Conservation (phyloP, 1,139 yeast species). For the Pichia sp. region DNA sequence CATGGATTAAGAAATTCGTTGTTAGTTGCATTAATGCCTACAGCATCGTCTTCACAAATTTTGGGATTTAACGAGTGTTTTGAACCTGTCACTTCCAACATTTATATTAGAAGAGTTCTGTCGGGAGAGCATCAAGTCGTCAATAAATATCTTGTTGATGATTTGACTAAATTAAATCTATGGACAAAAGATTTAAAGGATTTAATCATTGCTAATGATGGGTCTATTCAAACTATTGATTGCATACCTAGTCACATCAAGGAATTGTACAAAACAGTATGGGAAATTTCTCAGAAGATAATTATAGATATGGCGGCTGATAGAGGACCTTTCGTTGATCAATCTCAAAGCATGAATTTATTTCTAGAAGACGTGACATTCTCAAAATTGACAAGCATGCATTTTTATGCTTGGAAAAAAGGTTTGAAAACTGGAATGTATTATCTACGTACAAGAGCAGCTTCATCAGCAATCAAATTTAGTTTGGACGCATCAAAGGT, state of each 20-base stretch:
- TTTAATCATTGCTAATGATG: constrained; percentile 42
- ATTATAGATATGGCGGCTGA: constrained; percentile 56
- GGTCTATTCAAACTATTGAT: constrained; percentile 46
- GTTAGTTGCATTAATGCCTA: constrained; percentile 58
- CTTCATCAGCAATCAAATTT: constrained; percentile 80
- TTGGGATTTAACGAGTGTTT: constrained; percentile 56
- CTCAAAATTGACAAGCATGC: constrained; percentile 53
- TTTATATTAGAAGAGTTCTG: constrained; percentile 51
- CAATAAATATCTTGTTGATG: constrained; percentile 46
- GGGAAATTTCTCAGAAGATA: constrained; percentile 52
- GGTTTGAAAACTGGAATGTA: constrained; percentile 61
- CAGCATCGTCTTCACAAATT: constrained; percentile 57
- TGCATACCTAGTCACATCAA: constrained; percentile 45
- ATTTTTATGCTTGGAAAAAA: constrained; percentile 55
- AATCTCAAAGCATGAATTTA: constrained; percentile 52
- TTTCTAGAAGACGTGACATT: constrained; percentile 48
- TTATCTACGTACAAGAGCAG: constrained; percentile 55
- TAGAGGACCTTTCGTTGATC: constrained; percentile 52
- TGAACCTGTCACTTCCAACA: constrained; percentile 54
- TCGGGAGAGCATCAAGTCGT: constrained; percentile 59
- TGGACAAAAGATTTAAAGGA: constrained; percentile 50
- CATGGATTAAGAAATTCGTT: constrained; percentile 52
- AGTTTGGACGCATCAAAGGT: constrained; percentile 51
- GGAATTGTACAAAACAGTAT: constrained; percentile 47
- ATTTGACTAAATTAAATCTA: constrained; percentile 45